Evolutionary conservation across 352 stramenopile species (phyloP), one percentile per base, ranked within the genome.

Genomic region (Phytophthora citricola): DNA sequence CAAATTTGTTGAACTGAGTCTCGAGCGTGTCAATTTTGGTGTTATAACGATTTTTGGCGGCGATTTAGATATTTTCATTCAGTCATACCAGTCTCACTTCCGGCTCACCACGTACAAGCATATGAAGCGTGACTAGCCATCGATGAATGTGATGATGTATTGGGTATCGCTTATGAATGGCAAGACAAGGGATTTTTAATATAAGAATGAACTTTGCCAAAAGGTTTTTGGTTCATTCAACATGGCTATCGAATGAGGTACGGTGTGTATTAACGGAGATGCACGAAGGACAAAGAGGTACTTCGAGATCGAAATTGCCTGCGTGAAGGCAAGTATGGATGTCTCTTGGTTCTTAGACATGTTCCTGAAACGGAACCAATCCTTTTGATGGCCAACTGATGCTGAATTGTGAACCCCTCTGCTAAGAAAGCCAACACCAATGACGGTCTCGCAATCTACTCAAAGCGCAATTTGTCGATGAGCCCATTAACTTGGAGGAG

Each of bases 101-200:
- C 4, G 51, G 5, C n/a, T 6, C 5, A 44, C 47, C 7, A 43
- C 47, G 9, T 54, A 54, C 0, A 44, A 26, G 20, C 46, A 24
- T n/a, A 44, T 43, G n/a, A 60, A 60, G 1, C 52, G 52, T 17
- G 52, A 60, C 5, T 44, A 51, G 52, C 43, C 39, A 22, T 59
- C 52, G 11, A 50, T 59, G 27, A 60, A 51, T 12, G 17, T 51
- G 27, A 60, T 59, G 52, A 60, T 36, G 29, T 34, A 60, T 39
- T 45, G 52, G 44, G 27, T n/a, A 8, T 12, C 52, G 32, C 40
- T 60, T 15, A 60, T 24, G 27, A 51, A n/a, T 26, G 52, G 11
- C 50, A 60, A 36, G 40, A 17, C 52, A 60, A 60, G 40, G 40
- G 52, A 2, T 17, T 17, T 51, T 60, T 60, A 11, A 27, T 46